Percentiles rank a stretch among this genome's conserved stretches.
phyloP scores from a whole-genome alignment of 495 filamentous ascomycete genomes.

The Penicillium flavigenum region DNA sequence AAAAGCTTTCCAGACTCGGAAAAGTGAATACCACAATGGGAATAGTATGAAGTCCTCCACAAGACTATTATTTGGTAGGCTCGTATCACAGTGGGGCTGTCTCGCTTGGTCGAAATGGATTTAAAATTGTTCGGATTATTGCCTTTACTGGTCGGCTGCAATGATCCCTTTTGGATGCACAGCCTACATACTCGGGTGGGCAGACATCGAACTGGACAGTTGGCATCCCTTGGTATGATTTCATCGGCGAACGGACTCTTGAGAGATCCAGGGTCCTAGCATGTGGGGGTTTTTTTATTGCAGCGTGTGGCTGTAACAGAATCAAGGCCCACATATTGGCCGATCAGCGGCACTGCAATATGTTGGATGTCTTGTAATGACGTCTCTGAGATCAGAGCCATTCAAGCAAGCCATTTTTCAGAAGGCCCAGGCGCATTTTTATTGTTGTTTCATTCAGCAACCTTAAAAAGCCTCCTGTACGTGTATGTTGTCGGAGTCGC shows the following conservation, averaged over 20 bases:
- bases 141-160: background rate
- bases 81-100: constrained; percentile 12
- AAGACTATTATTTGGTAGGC: constrained; percentile 3
- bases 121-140: no score
- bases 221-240: background rate
- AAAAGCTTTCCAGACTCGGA: background rate
- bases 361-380: background rate
- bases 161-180: background rate
- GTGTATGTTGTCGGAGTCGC: no score
- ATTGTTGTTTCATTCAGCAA: no score
- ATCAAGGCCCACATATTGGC: constrained; percentile 14
- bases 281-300: background rate
- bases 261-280: background rate
- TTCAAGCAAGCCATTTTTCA: no score
- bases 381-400: background rate
- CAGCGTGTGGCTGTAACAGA: constrained; percentile 16
- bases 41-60: background rate
- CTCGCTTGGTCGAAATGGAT: background rate
- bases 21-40: no score
- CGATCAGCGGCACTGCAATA: background rate
- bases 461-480: no score
- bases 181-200: background rate
- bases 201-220: background rate
- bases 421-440: no score
- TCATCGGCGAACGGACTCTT: background rate